Base-by-base conservation (phyloP, 2,329 filamentous ascomycete species). In the Trichoderma lentiforme region DNA sequence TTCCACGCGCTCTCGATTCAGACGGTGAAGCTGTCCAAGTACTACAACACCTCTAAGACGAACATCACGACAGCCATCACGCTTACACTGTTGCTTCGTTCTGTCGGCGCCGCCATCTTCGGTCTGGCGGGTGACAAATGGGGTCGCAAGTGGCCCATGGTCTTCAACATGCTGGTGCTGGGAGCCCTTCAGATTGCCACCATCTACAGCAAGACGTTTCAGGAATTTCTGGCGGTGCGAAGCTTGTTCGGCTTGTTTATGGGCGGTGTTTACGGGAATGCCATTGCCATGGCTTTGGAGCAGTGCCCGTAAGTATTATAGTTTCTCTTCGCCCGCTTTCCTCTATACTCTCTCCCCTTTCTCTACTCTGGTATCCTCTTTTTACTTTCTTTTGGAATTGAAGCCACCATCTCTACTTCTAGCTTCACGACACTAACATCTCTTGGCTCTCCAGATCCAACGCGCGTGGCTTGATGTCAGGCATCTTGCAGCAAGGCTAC, bases 121-220 rank as follows among this genome's bases (percentile, higher is more conserved):
- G 93, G 93, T 72, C 83, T 95, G 26, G 89, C 91, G 1, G 91
- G 92, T 74, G 93, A 97, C 81, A 90, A 90, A 75, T 96, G 89
- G 79, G 93, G 93, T 7, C 88, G 93, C 70, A 95, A 95, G 82
- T 93, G 92, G 90, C 92, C 93, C 58, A 93, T 95, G 91, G 90
- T 95, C 9, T 76, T 89, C 76, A 95, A 95, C 84, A 92, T 95
- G 89, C 84, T 94, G 72, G 82, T 93, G 28, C 85, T 93, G 4
- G 90, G 90, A 57, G 75, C 90, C 26, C 82, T 92, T 4, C 89
- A 92, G 79, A 88, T 94, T 72, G 92, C 90, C 28, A 96, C 93
- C 21, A 94, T 94, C 76, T 96, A 94, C 82, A 88, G 89, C 78
- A 77, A 80, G 0, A 94, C 91, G 0, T 96, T 93, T 79, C 80